These are phyloP conservation scores for Colletotrichum chlorophyti DNA, from an alignment of 2,329 filamentous ascomycete species.

Conservation along the genomic window DNA sequence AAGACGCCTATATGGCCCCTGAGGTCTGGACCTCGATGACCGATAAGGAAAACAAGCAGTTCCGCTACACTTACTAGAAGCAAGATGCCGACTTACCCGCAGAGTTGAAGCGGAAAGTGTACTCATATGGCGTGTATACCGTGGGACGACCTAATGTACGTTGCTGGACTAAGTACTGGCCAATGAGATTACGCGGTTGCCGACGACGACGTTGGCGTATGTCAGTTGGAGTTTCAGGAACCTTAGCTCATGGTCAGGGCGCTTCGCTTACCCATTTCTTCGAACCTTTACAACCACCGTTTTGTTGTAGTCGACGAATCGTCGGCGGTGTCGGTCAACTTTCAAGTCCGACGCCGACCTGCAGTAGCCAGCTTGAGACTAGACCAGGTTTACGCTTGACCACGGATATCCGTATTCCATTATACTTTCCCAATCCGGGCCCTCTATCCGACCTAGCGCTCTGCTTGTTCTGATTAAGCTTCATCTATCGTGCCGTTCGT, in stretches of 20 bases:
- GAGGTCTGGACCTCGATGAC: slow-evolving; percentile 58
- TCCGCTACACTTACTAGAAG: slow-evolving; percentile 57
- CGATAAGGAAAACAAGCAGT: slow-evolving; percentile 63
- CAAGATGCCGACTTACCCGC: background rate
- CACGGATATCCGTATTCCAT: too few relatives aligned
- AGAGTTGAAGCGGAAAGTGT: background rate
- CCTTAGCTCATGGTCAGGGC: too few relatives aligned
- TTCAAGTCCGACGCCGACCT: too few relatives aligned
- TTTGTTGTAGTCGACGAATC: too few relatives aligned
- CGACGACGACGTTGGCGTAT: background rate
- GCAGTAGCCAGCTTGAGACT: too few relatives aligned
- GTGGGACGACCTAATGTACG: background rate
- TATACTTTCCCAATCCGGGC: too few relatives aligned
- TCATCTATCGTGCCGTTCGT: too few relatives aligned
- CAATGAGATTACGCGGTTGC: background rate
- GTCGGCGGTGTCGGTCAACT: too few relatives aligned
- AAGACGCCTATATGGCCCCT: slow-evolving; percentile 48
- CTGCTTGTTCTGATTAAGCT: too few relatives aligned
- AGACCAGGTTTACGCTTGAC: too few relatives aligned
- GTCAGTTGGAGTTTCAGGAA: slow-evolving; percentile 1
- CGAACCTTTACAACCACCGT: too few relatives aligned
- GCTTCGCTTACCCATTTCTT: background rate
- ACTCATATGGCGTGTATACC: background rate
- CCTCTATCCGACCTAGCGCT: too few relatives aligned
- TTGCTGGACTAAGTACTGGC: background rate